Percentiles rank a stretch among this genome's conserved stretches.
phyloP scores from a whole-genome alignment of 176 grass and related monocot genomes.

The Secale cereale region DNA sequence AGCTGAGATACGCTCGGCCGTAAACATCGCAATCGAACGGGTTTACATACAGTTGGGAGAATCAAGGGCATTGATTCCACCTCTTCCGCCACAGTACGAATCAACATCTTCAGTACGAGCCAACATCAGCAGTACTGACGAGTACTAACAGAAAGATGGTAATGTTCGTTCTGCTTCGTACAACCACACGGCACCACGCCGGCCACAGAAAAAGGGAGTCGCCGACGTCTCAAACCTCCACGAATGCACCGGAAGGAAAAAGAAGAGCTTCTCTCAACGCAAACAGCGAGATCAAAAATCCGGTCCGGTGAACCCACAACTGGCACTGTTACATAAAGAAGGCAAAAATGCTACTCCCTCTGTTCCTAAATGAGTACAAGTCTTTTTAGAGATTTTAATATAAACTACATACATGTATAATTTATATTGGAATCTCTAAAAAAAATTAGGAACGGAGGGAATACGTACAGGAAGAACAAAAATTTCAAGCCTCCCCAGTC shows the following conservation, averaged over 20 bases:
- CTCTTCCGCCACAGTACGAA: not conserved
- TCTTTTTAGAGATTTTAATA: no score
- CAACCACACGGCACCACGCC: not conserved
- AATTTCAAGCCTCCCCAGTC: not conserved
- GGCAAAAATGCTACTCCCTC: not conserved
- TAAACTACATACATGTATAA: no score
- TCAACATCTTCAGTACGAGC: not conserved
- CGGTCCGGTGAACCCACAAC: not conserved
- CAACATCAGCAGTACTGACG: not conserved
- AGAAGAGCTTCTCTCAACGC: not conserved
- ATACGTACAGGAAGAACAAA: not conserved
- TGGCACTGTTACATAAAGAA: not conserved
- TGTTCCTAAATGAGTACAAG: no score
- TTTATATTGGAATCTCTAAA: no score
- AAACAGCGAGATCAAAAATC: not conserved
- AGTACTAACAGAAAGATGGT: not conserved
- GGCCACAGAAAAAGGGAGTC: not conserved
- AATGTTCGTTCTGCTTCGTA: not conserved
- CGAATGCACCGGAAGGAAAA: not conserved
- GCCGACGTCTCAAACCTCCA: not conserved
- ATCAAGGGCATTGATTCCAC: not conserved
- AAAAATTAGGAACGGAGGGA: no score
- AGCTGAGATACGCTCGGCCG: not conserved
- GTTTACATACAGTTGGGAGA: not conserved
- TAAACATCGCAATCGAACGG: not conserved